Base-by-base conservation (phyloP, 345 rosid species). In the Linum trigynum region DNA sequence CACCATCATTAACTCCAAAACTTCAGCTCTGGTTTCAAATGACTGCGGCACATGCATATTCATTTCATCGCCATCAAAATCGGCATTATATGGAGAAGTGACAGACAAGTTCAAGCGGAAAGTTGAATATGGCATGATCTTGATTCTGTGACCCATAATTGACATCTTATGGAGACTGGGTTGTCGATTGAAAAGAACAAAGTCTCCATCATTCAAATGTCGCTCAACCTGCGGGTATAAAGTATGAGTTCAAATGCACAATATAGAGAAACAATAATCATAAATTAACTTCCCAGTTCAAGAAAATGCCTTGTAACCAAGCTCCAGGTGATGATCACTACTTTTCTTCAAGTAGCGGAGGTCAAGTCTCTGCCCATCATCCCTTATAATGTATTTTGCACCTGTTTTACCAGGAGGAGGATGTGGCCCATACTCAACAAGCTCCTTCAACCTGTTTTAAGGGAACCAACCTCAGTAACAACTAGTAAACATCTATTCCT, bases 11-110 rank as follows among this genome's bases (percentile, higher is more conserved):
- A 92, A 83, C 81, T 92, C 99, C 73, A 88, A 67, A 4, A 92
- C 99, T 76, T 92, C 99, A 2, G 99, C 99, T 81, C 97, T 82
- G 61, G 99, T 88, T 85, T 90, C 99, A 59, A 84, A 92, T 71
- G 92, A 92, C 61, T 92, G 98, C 38, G 98, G 98, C 38, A 90
- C 97, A 61, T 90, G 98, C 98, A 92, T 92, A 68, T 92, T 92
- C 98, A 92, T 92, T 84, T 92, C 98, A 84, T 92, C 98, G 65
- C 98, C 98, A 74, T 92, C 98, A 83, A 92, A 92, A 80, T 90
- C 98, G 78, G 98, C 98, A 86, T 92, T 92, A 75, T 92, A 92
- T 12, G 98, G 98, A 38, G 99, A 88, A 40, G 99, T 92, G 51
- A 92, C 99, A 38, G 99, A 90, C 69, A 92, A 75, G 75, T 92